phyloP scores from a whole-genome alignment of 352 stramenopile genomes.

The Phytophthora cryptogea region DNA sequence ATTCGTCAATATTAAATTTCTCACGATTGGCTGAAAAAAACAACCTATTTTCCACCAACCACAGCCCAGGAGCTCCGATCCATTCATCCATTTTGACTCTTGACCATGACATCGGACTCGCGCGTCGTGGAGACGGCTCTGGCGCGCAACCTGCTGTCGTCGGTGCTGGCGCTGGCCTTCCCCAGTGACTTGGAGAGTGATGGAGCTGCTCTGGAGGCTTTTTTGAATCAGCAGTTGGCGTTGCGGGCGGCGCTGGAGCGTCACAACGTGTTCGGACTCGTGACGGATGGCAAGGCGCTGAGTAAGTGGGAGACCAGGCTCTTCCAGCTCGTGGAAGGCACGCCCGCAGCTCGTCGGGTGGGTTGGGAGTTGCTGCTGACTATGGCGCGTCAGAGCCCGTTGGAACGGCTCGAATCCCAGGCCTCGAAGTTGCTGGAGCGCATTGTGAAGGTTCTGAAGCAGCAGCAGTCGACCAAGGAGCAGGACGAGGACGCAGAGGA shows the following conservation, averaged over 20 bases:
- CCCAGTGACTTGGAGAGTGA: constrained; percentile 60
- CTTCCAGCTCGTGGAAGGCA: constrained; percentile 55
- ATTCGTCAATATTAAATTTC: constrained; percentile 2
- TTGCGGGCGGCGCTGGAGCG: constrained; percentile 51
- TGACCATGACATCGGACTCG: constrained; percentile 15
- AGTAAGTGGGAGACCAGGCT: constrained; percentile 74
- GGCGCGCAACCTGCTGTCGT: constrained; percentile 82
- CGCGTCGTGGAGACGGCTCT: constrained; percentile 37
- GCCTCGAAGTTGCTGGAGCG: constrained; percentile 63
- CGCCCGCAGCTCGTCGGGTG: constrained; percentile 37
- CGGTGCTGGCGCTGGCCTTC: constrained; percentile 72
- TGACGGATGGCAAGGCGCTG: constrained; percentile 75
- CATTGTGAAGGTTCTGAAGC: constrained; percentile 73
- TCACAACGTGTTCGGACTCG: constrained; percentile 78
- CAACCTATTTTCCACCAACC: constrained; percentile 6
- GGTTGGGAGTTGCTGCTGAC: constrained; percentile 68
- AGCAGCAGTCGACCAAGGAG: constrained; percentile 40
- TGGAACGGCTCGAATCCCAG: constrained; percentile 63
- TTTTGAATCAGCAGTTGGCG: constrained; percentile 58
- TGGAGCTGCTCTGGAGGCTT: constrained; percentile 37
- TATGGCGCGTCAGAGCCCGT: constrained; percentile 57
- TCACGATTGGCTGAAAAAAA: constrained; percentile 13
- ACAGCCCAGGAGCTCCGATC: constrained; percentile 10
- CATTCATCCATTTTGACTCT: constrained; percentile 19
- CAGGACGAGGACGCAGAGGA: constrained; percentile 35